Conservation (phyloP, 1,139 yeast species). For the Suhomyces choctaworum region DNA sequence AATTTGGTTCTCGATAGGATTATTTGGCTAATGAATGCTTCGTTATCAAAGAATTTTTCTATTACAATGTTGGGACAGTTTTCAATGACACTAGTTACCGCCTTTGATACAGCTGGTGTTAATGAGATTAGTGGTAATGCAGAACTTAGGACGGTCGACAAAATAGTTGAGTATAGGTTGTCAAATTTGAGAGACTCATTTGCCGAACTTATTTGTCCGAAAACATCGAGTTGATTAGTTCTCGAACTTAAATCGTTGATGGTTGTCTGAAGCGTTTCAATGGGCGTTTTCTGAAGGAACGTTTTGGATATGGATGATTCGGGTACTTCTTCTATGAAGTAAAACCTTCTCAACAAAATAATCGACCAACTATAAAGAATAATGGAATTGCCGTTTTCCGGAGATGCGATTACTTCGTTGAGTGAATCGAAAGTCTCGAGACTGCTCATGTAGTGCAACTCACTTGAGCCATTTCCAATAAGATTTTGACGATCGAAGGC, state of each 20-base stretch:
- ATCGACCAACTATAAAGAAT: conserved; percentile 73
- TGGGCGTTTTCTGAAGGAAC: conserved; percentile 19
- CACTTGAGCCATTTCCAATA: conserved; percentile 1
- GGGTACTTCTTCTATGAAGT: conserved; percentile 45
- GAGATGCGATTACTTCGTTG: conserved; percentile 35
- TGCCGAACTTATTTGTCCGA: conserved; percentile 42
- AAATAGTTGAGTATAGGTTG: conserved; percentile 54
- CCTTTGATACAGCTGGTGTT: conserved; percentile 53
- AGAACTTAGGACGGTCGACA: conserved; percentile 59
- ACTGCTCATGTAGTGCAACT: conserved; percentile 40
- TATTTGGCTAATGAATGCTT: conserved; percentile 55
- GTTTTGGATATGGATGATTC: conserved; percentile 9
- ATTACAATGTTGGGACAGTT: conserved; percentile 58
- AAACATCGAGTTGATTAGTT: conserved; percentile 50
- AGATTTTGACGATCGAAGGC: conserved; percentile 18
- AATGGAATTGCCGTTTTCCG: conserved; percentile 43
- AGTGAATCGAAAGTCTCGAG: conserved; percentile 41
- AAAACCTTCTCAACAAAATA: conserved; percentile 55
- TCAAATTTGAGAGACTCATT: conserved; percentile 52
- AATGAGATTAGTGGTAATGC: conserved; percentile 60
- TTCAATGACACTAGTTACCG: conserved; percentile 51
- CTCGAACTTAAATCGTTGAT: conserved; percentile 42
- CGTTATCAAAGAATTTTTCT: conserved; percentile 57
- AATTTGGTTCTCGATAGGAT: conserved; percentile 68
- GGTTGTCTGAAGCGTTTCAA: conserved; percentile 11